A percentile compares a stretch with the other conserved stretches of the same genome.
Evolutionary conservation across 306 rosid species (phyloP).

Genomic region (Dalbergia cultrata): DNA sequence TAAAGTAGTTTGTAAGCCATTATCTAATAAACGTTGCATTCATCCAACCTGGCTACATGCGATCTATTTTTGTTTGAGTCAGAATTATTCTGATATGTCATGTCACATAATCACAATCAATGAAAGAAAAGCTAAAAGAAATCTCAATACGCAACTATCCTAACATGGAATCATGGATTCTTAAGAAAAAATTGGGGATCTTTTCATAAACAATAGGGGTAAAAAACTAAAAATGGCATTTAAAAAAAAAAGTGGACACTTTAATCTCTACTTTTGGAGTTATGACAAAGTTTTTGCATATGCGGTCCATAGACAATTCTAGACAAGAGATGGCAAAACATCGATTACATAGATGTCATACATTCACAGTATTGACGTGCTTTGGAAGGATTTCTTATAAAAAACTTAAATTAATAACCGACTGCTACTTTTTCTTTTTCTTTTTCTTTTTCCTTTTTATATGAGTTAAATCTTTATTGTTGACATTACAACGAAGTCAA

Average conservation of each 20-base stretch:
- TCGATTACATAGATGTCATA: conserved; percentile 19
- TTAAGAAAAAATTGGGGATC: not conserved
- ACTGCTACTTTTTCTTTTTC: not conserved
- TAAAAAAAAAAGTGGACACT: conserved; percentile 29
- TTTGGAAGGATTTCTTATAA: not conserved
- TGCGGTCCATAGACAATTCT: not conserved
- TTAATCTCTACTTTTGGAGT: not conserved
- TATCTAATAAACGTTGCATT: not conserved
- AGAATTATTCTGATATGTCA: conserved; percentile 23
- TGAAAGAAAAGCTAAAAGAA: conserved; percentile 12
- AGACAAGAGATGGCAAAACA: conserved; percentile 1
- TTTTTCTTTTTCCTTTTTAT: not conserved
- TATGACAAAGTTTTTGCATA: not conserved
- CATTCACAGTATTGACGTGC: not conserved
- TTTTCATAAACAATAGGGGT: not conserved
- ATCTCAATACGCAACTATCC: not conserved
- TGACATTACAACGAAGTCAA: conserved; percentile 37
- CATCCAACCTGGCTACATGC: conserved; percentile 14
- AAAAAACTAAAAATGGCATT: not conserved
- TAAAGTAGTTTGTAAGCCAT: conserved; percentile 7
- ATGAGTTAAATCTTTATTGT: conserved; percentile 11
- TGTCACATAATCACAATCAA: conserved; percentile 31
- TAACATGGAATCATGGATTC: not conserved
- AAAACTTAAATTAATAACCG: not conserved
- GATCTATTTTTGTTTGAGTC: conserved; percentile 8